Percentiles rank a stretch among this genome's conserved stretches.
Conservation (phyloP, 106 monocot genomes). For the Dactylorhiza incarnata region DNA sequence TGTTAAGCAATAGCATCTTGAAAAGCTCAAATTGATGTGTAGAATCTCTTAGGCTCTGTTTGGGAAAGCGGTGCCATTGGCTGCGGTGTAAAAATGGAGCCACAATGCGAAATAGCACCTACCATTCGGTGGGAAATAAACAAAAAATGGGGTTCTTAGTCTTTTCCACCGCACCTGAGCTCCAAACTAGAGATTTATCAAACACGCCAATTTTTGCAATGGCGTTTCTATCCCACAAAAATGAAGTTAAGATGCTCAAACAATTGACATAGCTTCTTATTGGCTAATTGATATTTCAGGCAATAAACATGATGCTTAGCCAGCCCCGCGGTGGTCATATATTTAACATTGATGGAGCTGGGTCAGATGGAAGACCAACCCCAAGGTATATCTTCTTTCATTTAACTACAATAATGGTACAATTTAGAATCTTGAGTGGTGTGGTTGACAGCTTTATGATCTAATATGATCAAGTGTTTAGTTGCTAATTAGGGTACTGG, state of each 20-base stretch:
- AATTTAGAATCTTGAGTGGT: not conserved
- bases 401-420: not conserved
- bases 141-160: too few relatives aligned
- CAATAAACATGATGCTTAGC: constrained; percentile 92
- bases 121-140: too few relatives aligned
- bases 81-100: too few relatives aligned
- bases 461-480: not conserved
- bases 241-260: too few relatives aligned
- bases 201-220: too few relatives aligned
- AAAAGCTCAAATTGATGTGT: not conserved
- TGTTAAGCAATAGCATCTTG: not conserved
- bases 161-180: too few relatives aligned
- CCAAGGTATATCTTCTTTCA: constrained; percentile 49
- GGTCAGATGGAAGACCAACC: constrained; percentile 97
- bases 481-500: not conserved
- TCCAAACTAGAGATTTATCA: too few relatives aligned
- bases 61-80: too few relatives aligned
- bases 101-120: too few relatives aligned
- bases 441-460: not conserved
- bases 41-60: not conserved
- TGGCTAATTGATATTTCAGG: constrained; percentile 28
- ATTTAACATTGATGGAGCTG: constrained; percentile 99
- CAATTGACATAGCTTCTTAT: not conserved
- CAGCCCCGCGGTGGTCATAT: constrained; percentile 92
- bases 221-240: too few relatives aligned